Evolutionary conservation across 768 basidiomycete genomes (phyloP).

Genomic region (Boletus sensibilis): DNA sequence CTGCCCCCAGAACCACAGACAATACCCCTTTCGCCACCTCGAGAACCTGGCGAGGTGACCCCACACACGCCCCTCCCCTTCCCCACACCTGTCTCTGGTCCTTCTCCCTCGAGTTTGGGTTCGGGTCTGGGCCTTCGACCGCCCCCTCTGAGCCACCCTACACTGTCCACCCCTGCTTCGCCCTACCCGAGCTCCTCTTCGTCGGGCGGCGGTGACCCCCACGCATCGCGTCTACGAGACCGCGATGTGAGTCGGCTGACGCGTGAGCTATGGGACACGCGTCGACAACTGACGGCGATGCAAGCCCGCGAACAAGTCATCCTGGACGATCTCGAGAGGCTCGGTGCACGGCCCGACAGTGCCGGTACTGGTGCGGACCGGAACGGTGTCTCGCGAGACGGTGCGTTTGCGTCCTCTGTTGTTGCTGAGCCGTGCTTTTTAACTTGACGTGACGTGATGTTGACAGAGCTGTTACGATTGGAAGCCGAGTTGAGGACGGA

Average conservation of each 20-base stretch:
- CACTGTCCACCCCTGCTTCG: not conserved
- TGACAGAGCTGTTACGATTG: slow-evolving; percentile 22
- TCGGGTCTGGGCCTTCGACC: not conserved
- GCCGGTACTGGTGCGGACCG: not conserved
- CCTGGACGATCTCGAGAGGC: slow-evolving; percentile 20
- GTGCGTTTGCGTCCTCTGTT: slow-evolving; percentile 5
- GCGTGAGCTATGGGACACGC: slow-evolving; percentile 31
- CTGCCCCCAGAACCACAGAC: not conserved
- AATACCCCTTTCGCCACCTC: not conserved
- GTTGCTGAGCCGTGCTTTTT: not conserved
- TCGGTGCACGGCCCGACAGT: slow-evolving; percentile 10
- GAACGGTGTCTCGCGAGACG: slow-evolving; percentile 9
- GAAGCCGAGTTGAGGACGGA: slow-evolving; percentile 40
- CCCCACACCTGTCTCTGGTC: not conserved
- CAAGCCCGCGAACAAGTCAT: slow-evolving; percentile 26
- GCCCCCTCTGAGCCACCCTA: not conserved
- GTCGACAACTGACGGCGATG: slow-evolving; percentile 22
- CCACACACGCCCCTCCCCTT: not conserved
- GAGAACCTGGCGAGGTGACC: slow-evolving; percentile 12
- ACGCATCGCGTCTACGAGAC: not conserved
- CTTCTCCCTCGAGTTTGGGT: not conserved
- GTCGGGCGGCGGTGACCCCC: not conserved
- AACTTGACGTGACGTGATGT: not conserved
- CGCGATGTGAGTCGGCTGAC: slow-evolving; percentile 14
- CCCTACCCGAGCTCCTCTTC: not conserved